Percentiles rank a stretch among this genome's conserved stretches.
Conservation (phyloP, 1,139 yeast genomes). For the Meyerozyma guilliermondii region DNA sequence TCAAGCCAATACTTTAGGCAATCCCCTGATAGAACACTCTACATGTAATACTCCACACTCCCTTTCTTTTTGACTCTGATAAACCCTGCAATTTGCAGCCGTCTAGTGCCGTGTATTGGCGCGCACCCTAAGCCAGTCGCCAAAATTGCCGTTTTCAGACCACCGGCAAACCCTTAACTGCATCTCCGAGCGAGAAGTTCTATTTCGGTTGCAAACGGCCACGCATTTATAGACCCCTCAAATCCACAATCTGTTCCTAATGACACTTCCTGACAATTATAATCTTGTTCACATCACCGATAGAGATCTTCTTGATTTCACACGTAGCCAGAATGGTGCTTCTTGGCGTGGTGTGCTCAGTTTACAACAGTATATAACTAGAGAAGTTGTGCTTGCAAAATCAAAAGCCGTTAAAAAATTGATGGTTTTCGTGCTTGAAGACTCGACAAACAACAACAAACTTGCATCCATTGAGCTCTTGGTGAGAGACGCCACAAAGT, state of each 20-base stretch:
- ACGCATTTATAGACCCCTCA: neutral
- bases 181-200: neutral
- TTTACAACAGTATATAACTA: conserved; percentile 41
- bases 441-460: conserved; percentile 18
- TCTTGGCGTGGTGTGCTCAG: conserved; percentile 52
- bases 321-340: conserved; percentile 44
- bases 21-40: no score
- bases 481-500: conserved; percentile 24
- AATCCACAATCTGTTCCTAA: neutral
- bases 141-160: neutral
- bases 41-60: no score
- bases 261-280: neutral
- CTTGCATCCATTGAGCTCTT: conserved; percentile 36
- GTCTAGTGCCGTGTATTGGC: neutral
- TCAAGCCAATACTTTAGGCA: no score
- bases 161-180: neutral
- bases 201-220: neutral
- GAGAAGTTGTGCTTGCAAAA: conserved; percentile 44
- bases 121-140: neutral
- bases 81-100: no score
- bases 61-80: no score
- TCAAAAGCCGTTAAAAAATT: conserved; percentile 29
- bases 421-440: conserved; percentile 25
- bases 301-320: conserved; percentile 37
- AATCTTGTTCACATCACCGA: conserved; percentile 17